Conservation (phyloP, 2,329 filamentous ascomycete genomes). For the Monosporascus sp. region DNA sequence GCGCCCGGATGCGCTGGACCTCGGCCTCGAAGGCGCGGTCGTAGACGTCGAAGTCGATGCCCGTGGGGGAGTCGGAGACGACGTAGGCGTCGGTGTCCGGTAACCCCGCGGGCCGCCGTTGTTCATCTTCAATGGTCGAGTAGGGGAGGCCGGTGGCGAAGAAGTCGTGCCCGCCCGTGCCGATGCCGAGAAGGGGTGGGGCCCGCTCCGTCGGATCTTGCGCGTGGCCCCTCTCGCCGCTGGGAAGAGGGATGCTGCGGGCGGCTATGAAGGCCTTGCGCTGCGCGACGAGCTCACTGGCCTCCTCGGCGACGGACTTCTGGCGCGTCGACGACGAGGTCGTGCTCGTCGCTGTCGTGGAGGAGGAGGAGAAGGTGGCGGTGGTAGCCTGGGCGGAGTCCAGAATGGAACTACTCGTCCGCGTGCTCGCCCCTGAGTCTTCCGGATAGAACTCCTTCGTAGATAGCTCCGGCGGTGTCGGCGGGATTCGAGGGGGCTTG, state of each 20-base stretch:
- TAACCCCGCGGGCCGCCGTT: not conserved
- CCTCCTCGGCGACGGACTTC: constrained; percentile 39
- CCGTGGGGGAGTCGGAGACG: constrained; percentile 79
- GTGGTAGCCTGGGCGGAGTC: not conserved
- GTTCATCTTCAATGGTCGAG: not conserved
- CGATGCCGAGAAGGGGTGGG: constrained; percentile 70
- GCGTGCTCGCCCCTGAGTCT: constrained; percentile 8
- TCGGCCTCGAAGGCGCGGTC: constrained; percentile 82
- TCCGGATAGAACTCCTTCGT: not conserved
- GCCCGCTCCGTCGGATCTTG: constrained; percentile 57
- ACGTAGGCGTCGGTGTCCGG: constrained; percentile 28
- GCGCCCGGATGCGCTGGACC: constrained; percentile 48
- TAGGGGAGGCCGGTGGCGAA: constrained; percentile 1
- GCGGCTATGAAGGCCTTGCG: constrained; percentile 36
- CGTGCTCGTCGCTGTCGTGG: constrained; percentile 22
- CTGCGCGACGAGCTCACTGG: constrained; percentile 42
- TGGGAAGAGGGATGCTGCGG: constrained; percentile 25
- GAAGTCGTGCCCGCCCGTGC: constrained; percentile 52
- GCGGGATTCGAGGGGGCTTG: constrained; percentile 23
- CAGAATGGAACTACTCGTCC: not conserved
- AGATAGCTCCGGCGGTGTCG: constrained; percentile 7
- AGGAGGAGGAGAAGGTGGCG: constrained; percentile 13
- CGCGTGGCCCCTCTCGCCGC: constrained; percentile 52
- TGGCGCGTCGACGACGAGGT: constrained; percentile 2
- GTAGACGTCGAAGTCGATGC: constrained; percentile 82